Evolutionary conservation across 2,329 filamentous ascomycete species (phyloP).

Genomic region (Fonsecaea pugnacius): DNA sequence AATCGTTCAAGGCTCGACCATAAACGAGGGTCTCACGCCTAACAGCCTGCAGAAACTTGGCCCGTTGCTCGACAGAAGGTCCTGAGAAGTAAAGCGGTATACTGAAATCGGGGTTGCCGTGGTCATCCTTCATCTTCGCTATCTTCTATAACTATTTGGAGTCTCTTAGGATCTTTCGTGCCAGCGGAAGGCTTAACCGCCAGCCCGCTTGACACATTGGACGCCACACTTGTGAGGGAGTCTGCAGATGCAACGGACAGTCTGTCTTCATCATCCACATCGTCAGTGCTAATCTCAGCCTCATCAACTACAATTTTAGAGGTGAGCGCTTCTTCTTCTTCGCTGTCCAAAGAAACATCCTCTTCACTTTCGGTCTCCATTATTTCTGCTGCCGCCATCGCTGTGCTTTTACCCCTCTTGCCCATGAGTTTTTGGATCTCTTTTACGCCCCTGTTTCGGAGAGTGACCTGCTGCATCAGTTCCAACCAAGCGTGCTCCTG

Average conservation of each 20-base stretch:
- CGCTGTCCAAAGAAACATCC: constrained; percentile 31
- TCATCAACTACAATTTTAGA: constrained; percentile 26
- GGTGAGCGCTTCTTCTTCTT: constrained; percentile 26
- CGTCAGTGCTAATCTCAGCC: constrained; percentile 24
- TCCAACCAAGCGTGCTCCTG: constrained; percentile 69
- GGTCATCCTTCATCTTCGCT: constrained; percentile 55
- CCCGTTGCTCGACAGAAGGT: constrained; percentile 31
- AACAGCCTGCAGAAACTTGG: constrained; percentile 43
- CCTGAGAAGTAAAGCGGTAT: not conserved
- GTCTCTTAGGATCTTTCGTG: constrained; percentile 22
- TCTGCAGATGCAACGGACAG: constrained; percentile 37
- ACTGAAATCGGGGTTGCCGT: not conserved
- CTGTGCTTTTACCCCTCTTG: constrained; percentile 45
- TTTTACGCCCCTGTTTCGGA: constrained; percentile 71
- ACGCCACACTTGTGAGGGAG: constrained; percentile 22
- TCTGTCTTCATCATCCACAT: constrained; percentile 35
- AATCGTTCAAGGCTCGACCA: constrained; percentile 13
- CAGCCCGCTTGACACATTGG: not conserved
- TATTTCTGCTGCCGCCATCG: constrained; percentile 39
- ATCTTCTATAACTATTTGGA: constrained; percentile 57
- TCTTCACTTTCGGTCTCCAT: constrained; percentile 30
- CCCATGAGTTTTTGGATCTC: constrained; percentile 73
- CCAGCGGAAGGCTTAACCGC: not conserved
- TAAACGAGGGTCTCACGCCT: constrained; percentile 33
- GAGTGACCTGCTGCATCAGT: constrained; percentile 79